Percentiles rank a stretch among this genome's conserved stretches.
These are phyloP conservation scores for Penicillium sp. DNA, from an alignment of 2,329 filamentous ascomycete genomes.

Conservation along the genomic window DNA sequence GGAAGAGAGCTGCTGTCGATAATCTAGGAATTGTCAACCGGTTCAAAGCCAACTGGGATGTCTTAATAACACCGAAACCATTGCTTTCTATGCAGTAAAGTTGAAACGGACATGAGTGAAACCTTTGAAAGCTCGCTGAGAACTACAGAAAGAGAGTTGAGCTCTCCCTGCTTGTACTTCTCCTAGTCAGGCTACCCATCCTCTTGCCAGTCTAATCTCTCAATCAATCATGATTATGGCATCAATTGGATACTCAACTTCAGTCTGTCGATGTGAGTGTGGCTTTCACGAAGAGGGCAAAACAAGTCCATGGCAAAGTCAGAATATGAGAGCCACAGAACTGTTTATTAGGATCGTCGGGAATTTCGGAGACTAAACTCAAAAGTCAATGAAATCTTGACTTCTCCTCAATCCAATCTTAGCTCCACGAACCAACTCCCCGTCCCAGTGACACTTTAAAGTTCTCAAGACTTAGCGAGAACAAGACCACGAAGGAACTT, in stretches of 20 bases:
- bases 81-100: too few relatives aligned
- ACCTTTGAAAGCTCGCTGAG: too few relatives aligned
- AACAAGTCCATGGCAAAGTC: neutral
- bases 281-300: neutral
- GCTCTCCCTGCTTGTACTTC: too few relatives aligned
- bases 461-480: neutral
- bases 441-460: too few relatives aligned
- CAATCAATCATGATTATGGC: neutral
- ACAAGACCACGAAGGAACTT: conserved; percentile 3
- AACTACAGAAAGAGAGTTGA: too few relatives aligned
- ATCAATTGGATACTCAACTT: neutral
- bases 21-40: too few relatives aligned
- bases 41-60: too few relatives aligned
- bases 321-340: neutral
- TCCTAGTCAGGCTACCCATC: too few relatives aligned
- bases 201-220: too few relatives aligned
- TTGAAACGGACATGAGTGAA: too few relatives aligned
- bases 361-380: neutral
- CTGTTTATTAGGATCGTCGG: neutral
- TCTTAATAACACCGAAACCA: too few relatives aligned
- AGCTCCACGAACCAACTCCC: neutral
- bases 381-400: neutral
- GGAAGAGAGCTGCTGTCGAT: too few relatives aligned
- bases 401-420: neutral
- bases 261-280: neutral